Evolutionary conservation across 2,329 filamentous ascomycete genomes (phyloP), one percentile per base, ranked within the genome.

Genomic region (Talaromyces marneffei): DNA sequence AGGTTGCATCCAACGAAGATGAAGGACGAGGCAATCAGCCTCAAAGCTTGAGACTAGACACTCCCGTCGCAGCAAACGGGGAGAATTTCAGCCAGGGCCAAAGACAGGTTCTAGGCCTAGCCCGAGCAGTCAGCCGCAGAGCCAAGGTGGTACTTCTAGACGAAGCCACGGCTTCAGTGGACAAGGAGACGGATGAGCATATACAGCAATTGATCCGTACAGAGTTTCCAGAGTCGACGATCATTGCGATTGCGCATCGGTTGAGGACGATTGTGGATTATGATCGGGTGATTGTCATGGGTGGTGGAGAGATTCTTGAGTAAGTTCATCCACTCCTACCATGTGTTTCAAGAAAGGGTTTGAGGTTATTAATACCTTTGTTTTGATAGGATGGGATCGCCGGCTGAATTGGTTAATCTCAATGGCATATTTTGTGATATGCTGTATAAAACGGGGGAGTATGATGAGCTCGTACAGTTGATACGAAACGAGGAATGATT

Each of bases 231-330:
- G 78, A 78, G 27, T 75, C 81, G 25, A 87, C 85, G 0, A 84
- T 88, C 2, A 85, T 88, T 44, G 86, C 85, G 0, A 87, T 88
- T 69, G 85, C 85, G n/a, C 85, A 88, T 70, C 79, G 85, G 1
- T 74, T 87, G 1, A 83, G 87, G 70, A 86, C 85, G 0, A 86
- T 88, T 9, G 80, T 84, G 61, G 83, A 86, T 69, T 85, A 84
- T 64, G 83, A 87, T 66, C 77, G 76, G 31, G 78, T 87, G 0
- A 77, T 86, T 2, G 83, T 86, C 16, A 80, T 86, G 80, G 78
- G 78, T 7, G 78, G 76, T 0, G 83, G 83, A 0, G 73, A 73
- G 31, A 81, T 86, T 6, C 65, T 83, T 9, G 83, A 86, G 79
- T 81, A 75, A 44, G 67, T 66, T 4, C 31, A 14, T 16, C n/a